These are phyloP conservation scores for Diaporthe citri DNA, from an alignment of 2,329 filamentous ascomycete species.

Conservation along the genomic window DNA sequence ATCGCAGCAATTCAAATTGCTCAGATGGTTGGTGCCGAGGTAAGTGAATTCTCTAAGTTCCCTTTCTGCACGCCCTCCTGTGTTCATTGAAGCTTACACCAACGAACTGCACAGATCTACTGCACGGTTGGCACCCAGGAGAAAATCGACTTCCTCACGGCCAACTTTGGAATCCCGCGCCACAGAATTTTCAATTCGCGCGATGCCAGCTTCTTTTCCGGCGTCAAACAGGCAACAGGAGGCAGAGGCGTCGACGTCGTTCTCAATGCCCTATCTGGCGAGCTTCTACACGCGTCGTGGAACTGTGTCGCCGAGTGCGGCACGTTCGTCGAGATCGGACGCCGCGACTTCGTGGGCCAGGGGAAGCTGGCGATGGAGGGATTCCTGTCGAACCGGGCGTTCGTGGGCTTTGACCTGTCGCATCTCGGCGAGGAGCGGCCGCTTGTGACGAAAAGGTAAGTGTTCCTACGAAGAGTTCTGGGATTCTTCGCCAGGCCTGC, in stretches of 20 bases:
- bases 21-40: conserved; percentile 27
- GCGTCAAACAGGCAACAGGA: neutral
- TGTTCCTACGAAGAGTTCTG: neutral
- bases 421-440: conserved; percentile 2
- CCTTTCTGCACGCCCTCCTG: neutral
- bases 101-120: neutral
- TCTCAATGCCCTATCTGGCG: conserved; percentile 24
- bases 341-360: conserved; percentile 15
- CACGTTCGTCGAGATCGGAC: conserved; percentile 12
- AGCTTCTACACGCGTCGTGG: conserved; percentile 27
- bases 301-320: conserved; percentile 28
- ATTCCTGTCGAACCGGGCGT: conserved; percentile 23
- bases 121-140: conserved; percentile 12
- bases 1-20: conserved; percentile 31
- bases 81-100: neutral
- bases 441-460: neutral
- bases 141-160: neutral
- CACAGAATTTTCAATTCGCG: conserved; percentile 22
- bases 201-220: conserved; percentile 1
- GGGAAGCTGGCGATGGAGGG: conserved; percentile 4
- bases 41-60: neutral
- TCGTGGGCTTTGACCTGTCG: neutral
- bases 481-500: neutral
- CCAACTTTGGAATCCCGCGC: neutral
- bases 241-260: conserved; percentile 33